phyloP scores from a whole-genome alignment of 148 eudicot genomes.

The Rhododendron molle region DNA sequence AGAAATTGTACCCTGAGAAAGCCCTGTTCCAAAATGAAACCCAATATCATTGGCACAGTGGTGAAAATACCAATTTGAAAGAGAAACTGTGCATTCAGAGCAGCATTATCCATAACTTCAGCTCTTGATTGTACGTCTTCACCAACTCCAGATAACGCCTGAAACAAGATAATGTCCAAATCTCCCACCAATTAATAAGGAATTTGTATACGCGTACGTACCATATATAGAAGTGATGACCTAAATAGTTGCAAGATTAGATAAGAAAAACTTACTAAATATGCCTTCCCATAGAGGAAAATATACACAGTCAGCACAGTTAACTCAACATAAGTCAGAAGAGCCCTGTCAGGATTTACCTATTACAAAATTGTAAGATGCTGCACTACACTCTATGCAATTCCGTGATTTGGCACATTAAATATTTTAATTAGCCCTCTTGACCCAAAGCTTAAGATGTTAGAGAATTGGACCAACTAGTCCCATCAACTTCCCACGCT shows the following conservation, averaged over 20 bases:
- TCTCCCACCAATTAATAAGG: not conserved
- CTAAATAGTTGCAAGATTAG: not conserved
- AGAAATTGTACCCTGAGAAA: slow-evolving; percentile 65
- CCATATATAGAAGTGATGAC: not conserved
- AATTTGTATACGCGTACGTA: not conserved
- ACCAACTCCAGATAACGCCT: slow-evolving; percentile 98
- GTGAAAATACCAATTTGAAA: slow-evolving; percentile 94
- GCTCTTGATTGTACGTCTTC: slow-evolving; percentile 62
- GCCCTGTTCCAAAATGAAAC: slow-evolving; percentile 90
- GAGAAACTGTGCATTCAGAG: slow-evolving; percentile 86
- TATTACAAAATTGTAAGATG: not conserved
- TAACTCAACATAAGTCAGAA: slow-evolving; percentile 55
- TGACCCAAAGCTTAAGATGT: not conserved
- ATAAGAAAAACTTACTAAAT: slow-evolving; percentile 59
- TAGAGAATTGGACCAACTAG: no score
- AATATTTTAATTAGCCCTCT: not conserved
- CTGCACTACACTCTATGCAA: not conserved
- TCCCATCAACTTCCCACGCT: no score
- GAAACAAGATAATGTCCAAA: slow-evolving; percentile 16
- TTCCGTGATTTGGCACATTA: not conserved
- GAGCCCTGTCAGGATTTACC: slow-evolving; percentile 8
- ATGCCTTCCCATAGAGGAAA: slow-evolving; percentile 90
- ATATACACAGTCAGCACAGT: slow-evolving; percentile 90
- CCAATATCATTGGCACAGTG: slow-evolving; percentile 93
- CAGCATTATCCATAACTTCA: slow-evolving; percentile 51